Conservation (phyloP, 768 basidiomycete species). For the Lepiota venenata region DNA sequence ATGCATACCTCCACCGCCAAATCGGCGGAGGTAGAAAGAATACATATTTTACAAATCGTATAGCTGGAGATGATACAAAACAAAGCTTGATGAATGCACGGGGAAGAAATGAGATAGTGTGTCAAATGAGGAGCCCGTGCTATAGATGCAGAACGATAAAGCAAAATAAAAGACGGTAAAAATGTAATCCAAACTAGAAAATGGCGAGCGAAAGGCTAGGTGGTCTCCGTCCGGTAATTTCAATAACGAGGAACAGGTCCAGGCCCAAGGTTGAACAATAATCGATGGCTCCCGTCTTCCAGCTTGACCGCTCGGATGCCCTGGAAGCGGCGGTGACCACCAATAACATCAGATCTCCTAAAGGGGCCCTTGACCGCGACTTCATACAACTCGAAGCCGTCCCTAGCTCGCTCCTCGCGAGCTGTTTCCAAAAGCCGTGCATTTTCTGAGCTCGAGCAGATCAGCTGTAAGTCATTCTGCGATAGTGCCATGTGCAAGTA, state of each 20-base stretch:
- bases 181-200: neutral
- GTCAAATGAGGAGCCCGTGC: too few relatives aligned
- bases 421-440: conserved; percentile 22
- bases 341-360: conserved; percentile 48
- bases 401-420: conserved; percentile 31
- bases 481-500: conserved; percentile 46
- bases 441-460: conserved; percentile 23
- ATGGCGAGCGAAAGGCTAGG: neutral
- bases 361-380: conserved; percentile 38
- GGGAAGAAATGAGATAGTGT: too few relatives aligned
- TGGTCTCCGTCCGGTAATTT: neutral
- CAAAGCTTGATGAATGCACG: too few relatives aligned
- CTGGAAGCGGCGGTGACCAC: conserved; percentile 41
- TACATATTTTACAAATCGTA: too few relatives aligned
- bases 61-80: too few relatives aligned
- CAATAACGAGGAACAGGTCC: conserved; percentile 21
- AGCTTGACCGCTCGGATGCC: conserved; percentile 37
- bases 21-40: too few relatives aligned
- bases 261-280: conserved; percentile 43
- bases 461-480: conserved; percentile 24
- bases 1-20: too few relatives aligned
- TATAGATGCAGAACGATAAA: too few relatives aligned
- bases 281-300: conserved; percentile 37
- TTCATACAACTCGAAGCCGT: conserved; percentile 34
- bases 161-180: too few relatives aligned